Evolutionary conservation across 2,329 filamentous ascomycete species (phyloP).

Genomic region (Ophiostoma sp.): DNA sequence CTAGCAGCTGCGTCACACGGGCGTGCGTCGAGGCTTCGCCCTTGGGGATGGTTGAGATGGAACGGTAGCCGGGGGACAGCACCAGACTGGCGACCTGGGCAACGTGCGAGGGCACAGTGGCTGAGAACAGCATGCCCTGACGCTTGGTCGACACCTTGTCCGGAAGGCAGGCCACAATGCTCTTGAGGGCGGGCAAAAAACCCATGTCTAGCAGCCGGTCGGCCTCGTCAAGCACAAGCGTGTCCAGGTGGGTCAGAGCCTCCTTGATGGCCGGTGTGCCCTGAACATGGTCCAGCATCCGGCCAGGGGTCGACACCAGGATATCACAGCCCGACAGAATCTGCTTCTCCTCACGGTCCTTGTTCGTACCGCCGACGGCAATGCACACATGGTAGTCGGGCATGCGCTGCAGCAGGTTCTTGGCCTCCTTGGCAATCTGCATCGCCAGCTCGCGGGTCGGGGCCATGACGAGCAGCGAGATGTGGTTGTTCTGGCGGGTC

Average conservation of each 20-base stretch:
- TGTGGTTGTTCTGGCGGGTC: slow-evolving; percentile 37
- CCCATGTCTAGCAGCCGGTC: slow-evolving; percentile 81
- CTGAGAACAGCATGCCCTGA: slow-evolving; percentile 81
- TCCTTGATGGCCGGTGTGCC: slow-evolving; percentile 68
- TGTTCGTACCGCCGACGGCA: slow-evolving; percentile 79
- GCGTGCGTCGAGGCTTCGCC: slow-evolving; percentile 77
- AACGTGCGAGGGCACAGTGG: slow-evolving; percentile 78
- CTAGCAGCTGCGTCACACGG: slow-evolving; percentile 70
- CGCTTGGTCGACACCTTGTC: slow-evolving; percentile 57
- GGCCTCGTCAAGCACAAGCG: slow-evolving; percentile 80
- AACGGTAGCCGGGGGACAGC: slow-evolving; percentile 71
- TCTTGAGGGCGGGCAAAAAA: slow-evolving; percentile 75
- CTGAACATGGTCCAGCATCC: slow-evolving; percentile 75
- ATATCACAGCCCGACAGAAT: slow-evolving; percentile 75
- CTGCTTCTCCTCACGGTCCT: slow-evolving; percentile 67
- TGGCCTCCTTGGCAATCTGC: slow-evolving; percentile 71
- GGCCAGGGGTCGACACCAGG: slow-evolving; percentile 77
- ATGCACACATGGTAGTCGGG: slow-evolving; percentile 74
- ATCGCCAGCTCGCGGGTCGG: slow-evolving; percentile 70
- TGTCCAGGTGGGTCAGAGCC: slow-evolving; percentile 69
- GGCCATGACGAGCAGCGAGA: slow-evolving; percentile 65
- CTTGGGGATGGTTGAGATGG: slow-evolving; percentile 74
- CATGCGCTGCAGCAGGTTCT: slow-evolving; percentile 67
- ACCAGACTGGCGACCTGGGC: slow-evolving; percentile 70
- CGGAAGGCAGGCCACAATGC: slow-evolving; percentile 72